A percentile compares a stretch with the other conserved stretches of the same genome.
phyloP scores from a whole-genome alignment of 108 stramenopile species.

The Nitzschia sp. region DNA sequence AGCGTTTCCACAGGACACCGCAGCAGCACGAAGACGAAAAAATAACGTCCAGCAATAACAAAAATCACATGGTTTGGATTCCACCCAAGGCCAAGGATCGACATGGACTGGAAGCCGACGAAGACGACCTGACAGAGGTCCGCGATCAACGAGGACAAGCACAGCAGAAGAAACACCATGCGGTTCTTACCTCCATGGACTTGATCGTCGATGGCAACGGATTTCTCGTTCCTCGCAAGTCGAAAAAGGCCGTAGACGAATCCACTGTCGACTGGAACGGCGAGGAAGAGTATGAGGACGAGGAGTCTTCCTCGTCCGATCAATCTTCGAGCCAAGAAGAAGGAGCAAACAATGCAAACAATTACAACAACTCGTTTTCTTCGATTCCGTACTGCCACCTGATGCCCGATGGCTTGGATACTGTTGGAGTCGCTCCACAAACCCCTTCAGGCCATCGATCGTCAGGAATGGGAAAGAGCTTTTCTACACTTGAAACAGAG shows the following conservation, averaged over 20 bases:
- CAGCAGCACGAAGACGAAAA: neutral
- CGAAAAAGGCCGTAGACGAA: neutral
- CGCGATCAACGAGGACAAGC: neutral
- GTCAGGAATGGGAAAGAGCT: constrained; percentile 7
- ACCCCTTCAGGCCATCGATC: neutral
- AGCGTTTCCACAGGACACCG: neutral
- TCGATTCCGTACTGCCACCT: constrained; percentile 15
- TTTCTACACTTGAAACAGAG: constrained; percentile 6
- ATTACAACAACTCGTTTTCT: too few relatives aligned
- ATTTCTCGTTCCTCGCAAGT: constrained; percentile 8
- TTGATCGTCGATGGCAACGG: constrained; percentile 4
- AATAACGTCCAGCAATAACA: neutral
- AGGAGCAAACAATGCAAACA: neutral
- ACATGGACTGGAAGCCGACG: neutral
- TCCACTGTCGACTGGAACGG: neutral
- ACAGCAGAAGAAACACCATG: constrained; percentile 1
- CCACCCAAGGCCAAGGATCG: constrained; percentile 10
- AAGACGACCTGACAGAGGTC: neutral
- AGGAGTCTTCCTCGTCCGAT: neutral
- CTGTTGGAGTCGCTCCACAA: neutral
- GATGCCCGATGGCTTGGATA: neutral
- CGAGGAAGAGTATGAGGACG: neutral
- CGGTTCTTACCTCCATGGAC: constrained; percentile 6
- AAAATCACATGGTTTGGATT: constrained; percentile 2
- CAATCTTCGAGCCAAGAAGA: neutral